Base-by-base conservation (phyloP, 139 green algal species). In the Chlamydomonas schloesseri region DNA sequence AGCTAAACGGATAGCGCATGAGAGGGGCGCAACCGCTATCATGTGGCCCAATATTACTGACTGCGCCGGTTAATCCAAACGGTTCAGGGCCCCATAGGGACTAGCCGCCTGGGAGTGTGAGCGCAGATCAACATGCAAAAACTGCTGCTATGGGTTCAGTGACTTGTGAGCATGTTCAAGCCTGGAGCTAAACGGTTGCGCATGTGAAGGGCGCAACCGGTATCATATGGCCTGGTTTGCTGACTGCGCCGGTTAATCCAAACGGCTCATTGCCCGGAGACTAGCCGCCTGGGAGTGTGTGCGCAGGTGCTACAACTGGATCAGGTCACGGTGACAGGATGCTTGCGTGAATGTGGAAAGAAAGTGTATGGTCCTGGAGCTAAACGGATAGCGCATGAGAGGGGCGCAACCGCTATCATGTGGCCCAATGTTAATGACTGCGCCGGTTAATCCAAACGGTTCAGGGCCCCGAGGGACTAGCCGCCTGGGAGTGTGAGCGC, bases 401-500 rank as follows among this genome's bases (percentile, higher is more conserved):
- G 53, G 31, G 13, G 18, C 5, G 29, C 73, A n/a, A 53, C 28
- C 47, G 47, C 73, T 68, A 80, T 68, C 50, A 80, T 68, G 17
- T 80, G 73, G 73, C 73, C 73, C 1, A 47, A 47, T 2, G 2
- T 80, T 47, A 46, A 18, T 80, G 15, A 18, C 33, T 67, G 75
- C 75, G 17, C 73, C 5, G 42, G 42, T 72, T 37, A 72, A 72
- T 47, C n/a, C 67, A 72, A 72, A 24, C 57, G 74, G 57, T 33
- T 82, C 74, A 82, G 13, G 21, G 57, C 74, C 31, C 57, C 21
- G 29, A 11, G 31, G 57, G 34, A 60, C 75, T 82, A 33, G 58
- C 58, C 75, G 58, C 58, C 75, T 82, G 75, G 57, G 75, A 82
- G 77, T 84, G 77, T 84, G n/a, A 71, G 55, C 75, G 73, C 73